Evolutionary conservation across 768 basidiomycete species (phyloP).

Genomic region (Lactifluus volemus): DNA sequence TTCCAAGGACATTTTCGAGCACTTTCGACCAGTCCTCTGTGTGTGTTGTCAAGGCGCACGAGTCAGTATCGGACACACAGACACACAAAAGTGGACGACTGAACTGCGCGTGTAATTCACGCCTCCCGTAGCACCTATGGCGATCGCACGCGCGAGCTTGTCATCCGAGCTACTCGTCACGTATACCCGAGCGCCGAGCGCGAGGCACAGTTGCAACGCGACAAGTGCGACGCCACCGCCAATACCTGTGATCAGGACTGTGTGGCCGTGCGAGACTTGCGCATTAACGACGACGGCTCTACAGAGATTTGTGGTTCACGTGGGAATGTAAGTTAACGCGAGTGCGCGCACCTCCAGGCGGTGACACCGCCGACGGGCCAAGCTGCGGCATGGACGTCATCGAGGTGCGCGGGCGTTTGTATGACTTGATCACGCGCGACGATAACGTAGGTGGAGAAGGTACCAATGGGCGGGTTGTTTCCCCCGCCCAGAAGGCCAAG

Average conservation of each 20-base stretch:
- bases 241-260: slow-evolving; percentile 72
- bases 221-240: slow-evolving; percentile 79
- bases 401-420: slow-evolving; percentile 54
- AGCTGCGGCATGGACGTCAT: slow-evolving; percentile 60
- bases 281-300: slow-evolving; percentile 66
- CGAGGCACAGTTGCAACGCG: slow-evolving; percentile 67
- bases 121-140: slow-evolving; percentile 70
- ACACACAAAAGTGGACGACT: slow-evolving; percentile 17
- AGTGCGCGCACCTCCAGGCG: slow-evolving; percentile 61
- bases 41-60: no score
- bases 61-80: no score
- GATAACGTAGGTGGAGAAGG: slow-evolving; percentile 68
- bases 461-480: slow-evolving; percentile 47
- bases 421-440: slow-evolving; percentile 66
- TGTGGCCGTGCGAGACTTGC: slow-evolving; percentile 50
- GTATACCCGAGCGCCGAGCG: slow-evolving; percentile 70
- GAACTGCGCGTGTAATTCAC: slow-evolving; percentile 61
- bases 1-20: slow-evolving; percentile 26
- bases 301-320: not conserved
- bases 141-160: slow-evolving; percentile 59
- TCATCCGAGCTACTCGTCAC: slow-evolving; percentile 65
- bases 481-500: slow-evolving; percentile 63
- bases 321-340: not conserved
- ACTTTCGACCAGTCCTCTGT: slow-evolving; percentile 30
- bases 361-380: slow-evolving; percentile 75